Base-by-base conservation (phyloP, 202 grass and related monocot genomes). In the Bolboschoenoplectus hybrid region DNA sequence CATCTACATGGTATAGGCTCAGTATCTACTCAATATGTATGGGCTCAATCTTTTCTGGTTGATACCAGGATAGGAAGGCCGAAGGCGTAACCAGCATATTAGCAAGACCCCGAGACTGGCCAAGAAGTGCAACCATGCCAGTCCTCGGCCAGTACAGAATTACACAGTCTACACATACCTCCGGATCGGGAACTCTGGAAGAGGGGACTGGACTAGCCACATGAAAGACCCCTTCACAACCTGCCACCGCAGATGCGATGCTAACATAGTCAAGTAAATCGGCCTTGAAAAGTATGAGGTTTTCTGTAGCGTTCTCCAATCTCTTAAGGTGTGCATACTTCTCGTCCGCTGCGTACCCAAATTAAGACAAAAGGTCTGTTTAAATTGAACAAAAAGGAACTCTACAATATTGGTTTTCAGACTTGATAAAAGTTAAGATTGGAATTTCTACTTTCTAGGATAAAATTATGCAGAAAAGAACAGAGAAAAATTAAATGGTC, bases 171-270 rank as follows among this genome's bases (percentile, higher is more conserved):
- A 79, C 51, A 79, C 51, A 58, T 57, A 79, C 74, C 88, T 94
- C 94, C 0, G 94, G 94, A 82, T 97, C 82, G 43, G 74, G 52
- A 77, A 87, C 76, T 80, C 26, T 60, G 45, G 1, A 9, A 65
- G 80, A 40, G 66, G 43, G 88, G 58, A 97, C 88, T 10, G 94
- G 94, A 83, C 87, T 88, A 14, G 88, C 91, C n/a, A 92, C 90
- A 45, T 97, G 94, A 85, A 97, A 94, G 61, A 97, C 85, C 74
- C 76, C 94, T 74, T 92, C 91, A 67, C 94, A 97, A 82, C 91
- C 94, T 53, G 91, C 69, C 75, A 94, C 72, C 52, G 88, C 85
- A 63, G 90, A 89, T 87, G 85, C 89, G 26, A 90, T 68, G 81
- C 78, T 87, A 81, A 51, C 61, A 81, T 88, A 89, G 82, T 96